These are phyloP conservation scores for Mycena chlorophos DNA, from an alignment of 768 basidiomycete genomes.

Conservation along the genomic window DNA sequence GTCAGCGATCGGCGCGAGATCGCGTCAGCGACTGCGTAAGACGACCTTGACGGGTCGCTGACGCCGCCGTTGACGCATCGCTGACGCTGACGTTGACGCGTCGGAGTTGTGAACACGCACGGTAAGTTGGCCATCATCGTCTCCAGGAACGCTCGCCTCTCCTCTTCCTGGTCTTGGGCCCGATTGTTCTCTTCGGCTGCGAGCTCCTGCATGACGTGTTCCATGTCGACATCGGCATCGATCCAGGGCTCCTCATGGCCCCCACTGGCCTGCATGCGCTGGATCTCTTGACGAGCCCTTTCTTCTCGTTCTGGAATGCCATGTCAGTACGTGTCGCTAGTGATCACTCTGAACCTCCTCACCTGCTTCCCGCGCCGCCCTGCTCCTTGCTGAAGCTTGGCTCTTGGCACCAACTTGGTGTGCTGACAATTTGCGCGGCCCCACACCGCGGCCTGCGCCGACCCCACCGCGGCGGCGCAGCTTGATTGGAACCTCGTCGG, in stretches of 20 bases:
- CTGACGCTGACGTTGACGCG: not conserved
- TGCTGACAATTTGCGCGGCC: not conserved
- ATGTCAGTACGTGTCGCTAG: not conserved
- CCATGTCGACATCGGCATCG: not conserved
- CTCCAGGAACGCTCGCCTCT: not conserved
- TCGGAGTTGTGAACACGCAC: too few species aligned
- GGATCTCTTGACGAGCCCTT: too few species aligned
- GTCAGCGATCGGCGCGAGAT: not conserved
- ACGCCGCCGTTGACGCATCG: not conserved
- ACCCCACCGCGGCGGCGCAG: not conserved
- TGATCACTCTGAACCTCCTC: not conserved
- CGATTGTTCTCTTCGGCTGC: too few species aligned
- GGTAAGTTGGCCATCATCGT: not conserved
- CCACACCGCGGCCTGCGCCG: not conserved
- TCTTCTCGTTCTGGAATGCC: not conserved
- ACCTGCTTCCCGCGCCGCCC: not conserved
- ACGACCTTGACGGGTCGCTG: not conserved
- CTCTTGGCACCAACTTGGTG: not conserved
- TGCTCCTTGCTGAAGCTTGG: not conserved
- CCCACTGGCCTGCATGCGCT: too few species aligned
- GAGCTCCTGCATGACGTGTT: not conserved
- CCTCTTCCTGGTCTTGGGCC: not conserved
- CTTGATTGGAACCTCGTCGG: not conserved
- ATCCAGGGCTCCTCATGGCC: too few species aligned
- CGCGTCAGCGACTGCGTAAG: not conserved